Conservation (phyloP, 2,329 filamentous ascomycete species). For the Ophioceras dolichostomum region DNA sequence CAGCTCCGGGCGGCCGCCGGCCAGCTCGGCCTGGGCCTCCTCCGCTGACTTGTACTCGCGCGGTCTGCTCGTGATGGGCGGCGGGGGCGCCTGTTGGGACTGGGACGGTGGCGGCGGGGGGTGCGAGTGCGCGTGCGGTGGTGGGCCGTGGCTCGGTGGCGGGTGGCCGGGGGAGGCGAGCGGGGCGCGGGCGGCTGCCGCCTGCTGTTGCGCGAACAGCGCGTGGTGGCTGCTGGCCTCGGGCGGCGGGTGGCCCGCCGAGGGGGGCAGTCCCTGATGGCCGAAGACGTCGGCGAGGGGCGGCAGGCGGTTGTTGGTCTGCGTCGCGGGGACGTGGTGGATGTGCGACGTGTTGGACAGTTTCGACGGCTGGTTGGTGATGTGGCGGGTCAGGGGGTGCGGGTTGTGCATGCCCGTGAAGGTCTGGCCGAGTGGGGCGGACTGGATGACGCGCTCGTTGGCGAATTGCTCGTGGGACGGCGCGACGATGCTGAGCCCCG, state of each 20-base stretch:
- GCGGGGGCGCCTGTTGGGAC: slow-evolving; percentile 28
- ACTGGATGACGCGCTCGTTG: slow-evolving; percentile 91
- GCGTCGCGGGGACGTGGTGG: slow-evolving; percentile 75
- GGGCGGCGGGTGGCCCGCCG: slow-evolving; percentile 47
- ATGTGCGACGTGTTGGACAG: slow-evolving; percentile 80
- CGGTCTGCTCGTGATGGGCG: slow-evolving; percentile 48
- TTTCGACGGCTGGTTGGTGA: slow-evolving; percentile 71
- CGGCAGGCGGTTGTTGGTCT: slow-evolving; percentile 84
- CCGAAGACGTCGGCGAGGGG: slow-evolving; percentile 93
- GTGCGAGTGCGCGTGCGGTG: too few relatives aligned
- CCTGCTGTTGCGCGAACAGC: slow-evolving; percentile 48
- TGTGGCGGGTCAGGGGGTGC: slow-evolving; percentile 63
- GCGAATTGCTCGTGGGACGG: slow-evolving; percentile 88
- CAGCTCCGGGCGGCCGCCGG: slow-evolving; percentile 84
- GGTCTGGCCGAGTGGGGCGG: slow-evolving; percentile 84
- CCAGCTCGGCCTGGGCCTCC: slow-evolving; percentile 81
- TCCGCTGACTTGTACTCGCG: slow-evolving; percentile 93
- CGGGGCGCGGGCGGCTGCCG: slow-evolving; percentile 50
- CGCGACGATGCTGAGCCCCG: slow-evolving; percentile 87
- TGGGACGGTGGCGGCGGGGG: slow-evolving; percentile 26
- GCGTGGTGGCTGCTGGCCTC: slow-evolving; percentile 36
- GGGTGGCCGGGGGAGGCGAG: slow-evolving; percentile 70
- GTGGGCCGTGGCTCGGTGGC: too few relatives aligned
- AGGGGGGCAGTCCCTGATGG: slow-evolving; percentile 63
- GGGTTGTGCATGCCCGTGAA: slow-evolving; percentile 84